These are phyloP conservation scores for Salvia rosmarinus DNA, from an alignment of 257 asterid species.

Conservation along the genomic window DNA sequence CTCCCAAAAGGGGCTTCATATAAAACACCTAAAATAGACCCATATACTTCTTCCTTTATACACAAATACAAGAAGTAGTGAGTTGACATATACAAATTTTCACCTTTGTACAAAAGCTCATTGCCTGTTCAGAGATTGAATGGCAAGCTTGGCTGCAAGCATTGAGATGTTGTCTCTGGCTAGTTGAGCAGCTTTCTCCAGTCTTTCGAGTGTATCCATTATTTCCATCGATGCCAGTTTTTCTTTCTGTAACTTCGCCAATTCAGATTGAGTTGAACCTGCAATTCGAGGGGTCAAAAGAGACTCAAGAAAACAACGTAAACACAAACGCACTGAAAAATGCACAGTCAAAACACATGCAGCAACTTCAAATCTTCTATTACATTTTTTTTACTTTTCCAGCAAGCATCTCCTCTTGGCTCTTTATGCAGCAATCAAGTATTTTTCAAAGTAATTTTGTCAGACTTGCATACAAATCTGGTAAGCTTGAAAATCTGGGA, in stretches of 20 bases:
- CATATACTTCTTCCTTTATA: neutral
- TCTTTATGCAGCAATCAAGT: neutral
- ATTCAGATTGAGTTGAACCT: constrained; percentile 61
- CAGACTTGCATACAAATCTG: neutral
- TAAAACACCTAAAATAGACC: neutral
- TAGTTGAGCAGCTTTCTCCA: constrained; percentile 48
- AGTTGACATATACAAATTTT: neutral
- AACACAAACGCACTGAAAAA: neutral
- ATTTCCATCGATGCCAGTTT: constrained; percentile 68
- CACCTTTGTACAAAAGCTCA: constrained; percentile 21
- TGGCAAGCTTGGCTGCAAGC: constrained; percentile 85
- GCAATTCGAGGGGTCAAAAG: constrained; percentile 19
- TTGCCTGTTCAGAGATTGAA: constrained; percentile 58
- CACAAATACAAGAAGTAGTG: neutral
- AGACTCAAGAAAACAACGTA: neutral
- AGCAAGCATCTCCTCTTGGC: neutral
- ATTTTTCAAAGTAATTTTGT: neutral
- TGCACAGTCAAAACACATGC: constrained; percentile 2
- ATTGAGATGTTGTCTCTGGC: constrained; percentile 51
- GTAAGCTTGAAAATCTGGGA: neutral
- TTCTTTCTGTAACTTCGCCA: constrained; percentile 59
- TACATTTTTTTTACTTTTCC: neutral
- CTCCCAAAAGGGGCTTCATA: neutral
- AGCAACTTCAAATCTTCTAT: neutral
- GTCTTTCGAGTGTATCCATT: constrained; percentile 65